A percentile compares a stretch with the other conserved stretches of the same genome.
Evolutionary conservation across 2,329 filamentous ascomycete genomes (phyloP).

Genomic region (Colletotrichum salicis): DNA sequence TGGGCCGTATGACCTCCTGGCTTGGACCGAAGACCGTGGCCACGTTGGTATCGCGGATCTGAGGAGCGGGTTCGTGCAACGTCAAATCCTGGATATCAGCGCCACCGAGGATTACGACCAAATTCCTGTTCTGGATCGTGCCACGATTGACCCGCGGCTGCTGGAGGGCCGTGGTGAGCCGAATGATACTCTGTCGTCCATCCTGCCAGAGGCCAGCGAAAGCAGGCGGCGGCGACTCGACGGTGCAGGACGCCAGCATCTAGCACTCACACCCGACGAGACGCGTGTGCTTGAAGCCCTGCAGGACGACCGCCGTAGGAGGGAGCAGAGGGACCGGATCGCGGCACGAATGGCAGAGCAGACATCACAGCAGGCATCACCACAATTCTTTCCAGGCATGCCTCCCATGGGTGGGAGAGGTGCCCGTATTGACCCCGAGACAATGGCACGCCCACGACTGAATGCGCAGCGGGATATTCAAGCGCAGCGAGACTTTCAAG

Average conservation of each 20-base stretch:
- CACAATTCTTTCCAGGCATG: conserved; percentile 9
- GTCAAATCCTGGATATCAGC: conserved; percentile 76
- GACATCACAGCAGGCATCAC: conserved; percentile 17
- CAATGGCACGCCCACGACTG: conserved; percentile 44
- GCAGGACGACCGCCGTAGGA: conserved; percentile 62
- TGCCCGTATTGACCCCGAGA: conserved; percentile 35
- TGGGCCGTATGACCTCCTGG: conserved; percentile 86
- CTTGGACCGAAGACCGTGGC: conserved; percentile 92
- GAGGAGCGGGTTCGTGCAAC: conserved; percentile 71
- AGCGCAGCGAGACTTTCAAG: conserved; percentile 37
- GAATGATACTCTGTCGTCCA: conserved; percentile 47
- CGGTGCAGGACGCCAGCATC: conserved; percentile 42
- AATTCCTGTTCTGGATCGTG: conserved; percentile 65
- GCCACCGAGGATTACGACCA: conserved; percentile 66
- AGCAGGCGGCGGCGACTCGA: conserved; percentile 30
- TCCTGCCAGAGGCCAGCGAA: conserved; percentile 39
- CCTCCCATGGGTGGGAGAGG: conserved; percentile 4
- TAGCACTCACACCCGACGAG: conserved; percentile 64
- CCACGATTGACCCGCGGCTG: conserved; percentile 63
- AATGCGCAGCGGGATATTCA: conserved; percentile 24
- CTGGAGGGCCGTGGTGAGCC: conserved; percentile 59
- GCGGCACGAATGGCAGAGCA: conserved; percentile 33
- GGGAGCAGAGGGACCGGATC: conserved; percentile 49
- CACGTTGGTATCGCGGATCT: conserved; percentile 80
- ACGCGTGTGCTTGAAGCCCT: conserved; percentile 67